Evolutionary conservation across 768 basidiomycete species (phyloP).

Genomic region (Tylopilus plumbeoviolaceoides): DNA sequence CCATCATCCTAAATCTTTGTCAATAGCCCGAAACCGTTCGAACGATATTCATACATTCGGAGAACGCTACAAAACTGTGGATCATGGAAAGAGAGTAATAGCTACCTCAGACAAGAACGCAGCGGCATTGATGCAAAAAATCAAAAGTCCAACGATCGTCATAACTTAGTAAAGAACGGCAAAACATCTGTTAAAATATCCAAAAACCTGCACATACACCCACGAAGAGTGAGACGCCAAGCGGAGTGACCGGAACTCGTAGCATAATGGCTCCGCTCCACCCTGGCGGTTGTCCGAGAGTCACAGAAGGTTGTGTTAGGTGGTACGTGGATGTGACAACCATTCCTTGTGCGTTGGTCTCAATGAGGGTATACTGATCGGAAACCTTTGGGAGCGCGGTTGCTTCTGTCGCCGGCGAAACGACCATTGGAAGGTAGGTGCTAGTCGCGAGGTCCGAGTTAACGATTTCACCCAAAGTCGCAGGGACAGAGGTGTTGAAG

Average conservation of each 20-base stretch:
- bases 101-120: background rate
- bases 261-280: conserved; percentile 33
- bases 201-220: conserved; percentile 10
- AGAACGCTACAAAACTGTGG: background rate
- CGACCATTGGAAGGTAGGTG: conserved; percentile 63
- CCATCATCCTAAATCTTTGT: background rate
- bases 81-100: background rate
- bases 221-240: conserved; percentile 12
- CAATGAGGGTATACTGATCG: conserved; percentile 49
- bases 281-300: conserved; percentile 64
- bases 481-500: conserved; percentile 65
- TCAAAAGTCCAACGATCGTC: background rate
- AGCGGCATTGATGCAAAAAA: background rate
- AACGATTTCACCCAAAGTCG: conserved; percentile 51
- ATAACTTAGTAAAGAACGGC: background rate
- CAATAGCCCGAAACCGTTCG: background rate
- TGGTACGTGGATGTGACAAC: conserved; percentile 53
- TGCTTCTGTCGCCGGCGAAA: conserved; percentile 37
- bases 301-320: conserved; percentile 40
- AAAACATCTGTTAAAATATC: conserved; percentile 13
- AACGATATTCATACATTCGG: background rate
- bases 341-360: conserved; percentile 53
- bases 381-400: conserved; percentile 57
- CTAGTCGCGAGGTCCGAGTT: conserved; percentile 62
- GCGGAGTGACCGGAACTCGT: conserved; percentile 6